Conservation (phyloP, 163 green algal genomes). For the Chloromonas sp. region DNA sequence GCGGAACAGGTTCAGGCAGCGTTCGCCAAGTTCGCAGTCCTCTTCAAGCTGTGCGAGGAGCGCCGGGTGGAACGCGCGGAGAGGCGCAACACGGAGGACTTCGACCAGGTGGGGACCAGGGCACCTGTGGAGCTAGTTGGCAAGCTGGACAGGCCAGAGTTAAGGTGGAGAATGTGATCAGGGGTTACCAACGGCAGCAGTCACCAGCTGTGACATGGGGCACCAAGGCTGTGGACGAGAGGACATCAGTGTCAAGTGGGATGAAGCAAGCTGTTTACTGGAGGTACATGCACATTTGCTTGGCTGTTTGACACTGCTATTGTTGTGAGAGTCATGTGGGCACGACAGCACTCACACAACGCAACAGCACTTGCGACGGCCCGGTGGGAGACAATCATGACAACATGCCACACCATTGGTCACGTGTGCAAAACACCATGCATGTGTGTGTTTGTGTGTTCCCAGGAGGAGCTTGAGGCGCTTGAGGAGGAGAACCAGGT, state of each 20-base stretch:
- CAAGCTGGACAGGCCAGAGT: no score
- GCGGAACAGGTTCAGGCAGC: conserved; percentile 38
- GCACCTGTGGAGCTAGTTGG: background rate
- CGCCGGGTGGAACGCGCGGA: conserved; percentile 50
- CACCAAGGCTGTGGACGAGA: background rate
- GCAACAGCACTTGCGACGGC: background rate
- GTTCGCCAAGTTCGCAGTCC: conserved; percentile 30
- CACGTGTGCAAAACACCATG: background rate
- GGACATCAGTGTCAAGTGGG: no score
- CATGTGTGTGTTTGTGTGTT: background rate
- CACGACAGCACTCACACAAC: background rate
- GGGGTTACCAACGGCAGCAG: no score
- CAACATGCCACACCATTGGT: background rate
- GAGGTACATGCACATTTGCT: no score
- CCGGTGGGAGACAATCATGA: background rate
- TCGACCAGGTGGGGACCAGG: conserved; percentile 57
- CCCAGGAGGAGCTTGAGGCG: conserved; percentile 79
- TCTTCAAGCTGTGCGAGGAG: conserved; percentile 42
- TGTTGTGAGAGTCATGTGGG: no score
- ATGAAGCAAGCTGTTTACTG: no score
- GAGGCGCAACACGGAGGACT: conserved; percentile 77
- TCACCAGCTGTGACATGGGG: background rate
- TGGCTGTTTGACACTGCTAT: no score
- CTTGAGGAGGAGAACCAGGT: conserved; percentile 88
- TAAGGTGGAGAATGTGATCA: no score